Evolutionary conservation across 129 eudicot genomes (phyloP), one percentile per base, ranked within the genome.

Genomic region (Helianthus tuberosus): DNA sequence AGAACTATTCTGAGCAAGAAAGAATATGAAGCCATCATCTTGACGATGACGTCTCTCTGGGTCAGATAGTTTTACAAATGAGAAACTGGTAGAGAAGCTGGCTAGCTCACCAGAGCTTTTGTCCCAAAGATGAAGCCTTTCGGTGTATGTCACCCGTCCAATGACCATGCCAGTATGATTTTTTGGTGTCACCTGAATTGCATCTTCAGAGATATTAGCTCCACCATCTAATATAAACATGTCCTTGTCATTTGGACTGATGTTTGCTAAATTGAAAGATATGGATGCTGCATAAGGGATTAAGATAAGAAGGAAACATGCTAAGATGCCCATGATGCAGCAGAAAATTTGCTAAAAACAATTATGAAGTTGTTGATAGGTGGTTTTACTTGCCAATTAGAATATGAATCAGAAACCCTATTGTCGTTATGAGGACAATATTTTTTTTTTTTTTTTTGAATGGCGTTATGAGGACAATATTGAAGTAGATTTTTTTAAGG

Each of bases 61-160:
- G 5, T 7, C 10, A 20, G 81, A 77, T n/a, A 15, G 46, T 11
- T 69, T 77, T 5, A 69, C 71, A 49, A 77, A 77, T 13, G 63
- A 13, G 71, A 77, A 27, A 27, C 32, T 27, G 32, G 32, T 27
- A 27, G 32, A 27, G 32, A 27, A 27, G 32, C 32, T 27, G n/a
- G 76, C 68, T 27, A 77, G 76, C 51, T 59, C 55, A 11, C 2
- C 49, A 11, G 76, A 44, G 48, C 43, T 11, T 12, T 39, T 50
- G 60, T 78, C 76, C 76, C 77, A 78, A 1, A 70, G 72, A 48
- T 78, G 82, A 23, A 78, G 64, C 9, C 48, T 76, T 17, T 8
- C n/a, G 72, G 38, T 47, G 64, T 78, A 78, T 13, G 69, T 65
- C 5, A 69, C 79, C 7, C 72, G 36, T 12, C 77, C 69, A 3